Conservation (phyloP, 148 eudicot genomes). For the Amaranthus palmeri region DNA sequence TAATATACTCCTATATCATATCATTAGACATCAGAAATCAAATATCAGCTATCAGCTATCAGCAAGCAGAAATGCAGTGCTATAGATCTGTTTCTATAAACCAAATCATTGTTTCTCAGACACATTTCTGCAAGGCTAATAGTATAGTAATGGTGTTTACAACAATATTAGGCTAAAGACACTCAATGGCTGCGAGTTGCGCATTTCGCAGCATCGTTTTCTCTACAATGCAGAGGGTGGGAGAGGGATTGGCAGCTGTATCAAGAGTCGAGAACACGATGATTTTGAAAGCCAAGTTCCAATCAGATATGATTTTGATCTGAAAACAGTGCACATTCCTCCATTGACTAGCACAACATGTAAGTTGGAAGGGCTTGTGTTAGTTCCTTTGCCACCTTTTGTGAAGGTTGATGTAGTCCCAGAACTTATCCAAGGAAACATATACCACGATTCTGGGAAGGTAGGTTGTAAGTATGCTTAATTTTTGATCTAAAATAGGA, state of each 20-base stretch:
- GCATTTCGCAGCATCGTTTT: constrained; percentile 11
- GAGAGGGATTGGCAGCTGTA: constrained; percentile 5
- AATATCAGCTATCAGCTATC: background rate
- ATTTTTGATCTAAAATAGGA: no score
- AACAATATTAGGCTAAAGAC: constrained; percentile 17
- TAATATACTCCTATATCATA: constrained; percentile 1
- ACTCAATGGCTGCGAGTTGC: constrained; percentile 17
- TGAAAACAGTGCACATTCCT: constrained; percentile 16
- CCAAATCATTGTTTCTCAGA: constrained; percentile 7
- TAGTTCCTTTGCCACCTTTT: constrained; percentile 19
- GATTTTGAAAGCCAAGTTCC: background rate
- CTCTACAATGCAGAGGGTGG: constrained; percentile 19
- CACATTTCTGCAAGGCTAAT: background rate
- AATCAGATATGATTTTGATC: constrained; percentile 14
- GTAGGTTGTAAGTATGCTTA: background rate
- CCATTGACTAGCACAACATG: constrained; percentile 11
- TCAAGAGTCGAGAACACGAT: constrained; percentile 2
- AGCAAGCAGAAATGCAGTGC: constrained; percentile 2
- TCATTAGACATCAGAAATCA: background rate
- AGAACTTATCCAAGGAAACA: constrained; percentile 11
- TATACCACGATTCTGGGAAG: constrained; percentile 24
- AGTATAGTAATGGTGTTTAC: background rate
- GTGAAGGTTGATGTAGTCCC: constrained; percentile 16
- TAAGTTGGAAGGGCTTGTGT: background rate
- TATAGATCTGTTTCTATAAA: background rate